Conservation (phyloP, 176 grass and related monocot species). For the Pontederia paniculata region DNA sequence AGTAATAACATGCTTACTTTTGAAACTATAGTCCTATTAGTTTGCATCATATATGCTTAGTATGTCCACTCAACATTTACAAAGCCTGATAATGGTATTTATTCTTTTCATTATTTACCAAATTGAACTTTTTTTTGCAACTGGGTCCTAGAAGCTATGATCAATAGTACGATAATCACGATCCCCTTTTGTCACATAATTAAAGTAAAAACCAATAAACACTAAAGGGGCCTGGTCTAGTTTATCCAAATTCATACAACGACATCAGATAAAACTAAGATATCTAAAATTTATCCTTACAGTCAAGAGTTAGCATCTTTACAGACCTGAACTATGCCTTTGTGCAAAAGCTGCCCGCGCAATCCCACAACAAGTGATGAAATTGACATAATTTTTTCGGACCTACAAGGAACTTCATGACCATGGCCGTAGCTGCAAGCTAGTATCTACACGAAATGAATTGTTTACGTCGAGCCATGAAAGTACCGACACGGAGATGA, state of each 20-base stretch:
- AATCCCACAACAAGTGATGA: constrained; percentile 51
- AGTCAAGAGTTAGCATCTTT: background rate
- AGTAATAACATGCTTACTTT: no score
- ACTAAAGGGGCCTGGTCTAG: no score
- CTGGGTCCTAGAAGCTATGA: background rate
- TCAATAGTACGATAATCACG: background rate
- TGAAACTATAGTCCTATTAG: no score
- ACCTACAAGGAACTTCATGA: constrained; percentile 50
- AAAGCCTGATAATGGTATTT: no score
- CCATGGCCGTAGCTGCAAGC: constrained; percentile 43
- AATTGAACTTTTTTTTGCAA: no score
- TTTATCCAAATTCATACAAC: no score
- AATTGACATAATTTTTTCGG: constrained; percentile 45
- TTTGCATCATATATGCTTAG: no score
- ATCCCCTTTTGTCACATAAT: background rate
- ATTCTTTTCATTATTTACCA: no score
- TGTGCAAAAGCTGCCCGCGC: constrained; percentile 48
- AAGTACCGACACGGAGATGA: constrained; percentile 34
- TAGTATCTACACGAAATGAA: constrained; percentile 65
- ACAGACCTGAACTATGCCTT: constrained; percentile 57
- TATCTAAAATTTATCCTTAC: background rate
- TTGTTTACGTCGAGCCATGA: constrained; percentile 51
- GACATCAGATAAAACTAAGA: background rate
- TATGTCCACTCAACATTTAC: no score
- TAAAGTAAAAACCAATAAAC: background rate